These are phyloP conservation scores for Chaetomiaceae sp. DNA, from an alignment of 2,329 filamentous ascomycete species.

Conservation along the genomic window DNA sequence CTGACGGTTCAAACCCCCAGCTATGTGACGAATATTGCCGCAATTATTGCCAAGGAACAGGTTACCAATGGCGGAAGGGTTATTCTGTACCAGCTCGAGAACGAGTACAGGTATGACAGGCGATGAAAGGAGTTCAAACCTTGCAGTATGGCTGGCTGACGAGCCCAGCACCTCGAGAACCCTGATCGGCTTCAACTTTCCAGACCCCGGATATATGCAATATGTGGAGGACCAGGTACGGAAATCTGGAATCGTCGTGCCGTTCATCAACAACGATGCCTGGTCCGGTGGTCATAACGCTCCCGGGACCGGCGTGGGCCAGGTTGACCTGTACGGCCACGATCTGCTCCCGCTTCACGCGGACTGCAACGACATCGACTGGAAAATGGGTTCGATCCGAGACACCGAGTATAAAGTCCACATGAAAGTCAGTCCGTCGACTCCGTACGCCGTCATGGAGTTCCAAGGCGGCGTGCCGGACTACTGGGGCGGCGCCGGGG, in stretches of 20 bases:
- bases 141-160: neutral
- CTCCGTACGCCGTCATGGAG: slow-evolving; percentile 58
- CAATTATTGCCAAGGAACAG: slow-evolving; percentile 66
- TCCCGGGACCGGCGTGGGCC: slow-evolving; percentile 53
- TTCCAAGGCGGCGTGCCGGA: slow-evolving; percentile 67
- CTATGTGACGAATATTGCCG: slow-evolving; percentile 58
- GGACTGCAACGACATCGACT: slow-evolving; percentile 54
- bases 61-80: slow-evolving; percentile 80
- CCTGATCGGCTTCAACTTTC: slow-evolving; percentile 45
- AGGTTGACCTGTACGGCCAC: slow-evolving; percentile 62
- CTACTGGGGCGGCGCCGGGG: slow-evolving; percentile 68
- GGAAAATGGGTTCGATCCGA: slow-evolving; percentile 54
- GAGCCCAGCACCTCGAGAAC: slow-evolving; percentile 35
- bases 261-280: slow-evolving; percentile 71
- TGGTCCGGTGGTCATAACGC: slow-evolving; percentile 55
- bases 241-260: slow-evolving; percentile 65
- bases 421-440: slow-evolving; percentile 56
- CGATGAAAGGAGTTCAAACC: neutral
- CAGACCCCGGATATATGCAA: slow-evolving; percentile 63
- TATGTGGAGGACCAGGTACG: slow-evolving; percentile 65
- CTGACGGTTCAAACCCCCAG: no score
- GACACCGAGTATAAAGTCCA: slow-evolving; percentile 52
- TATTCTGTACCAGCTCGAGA: slow-evolving; percentile 75
- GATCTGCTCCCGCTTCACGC: slow-evolving; percentile 60
- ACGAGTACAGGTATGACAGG: slow-evolving; percentile 57